Evolutionary conservation across 352 stramenopile genomes (phyloP).

Genomic region (Phytophthora megakarya): DNA sequence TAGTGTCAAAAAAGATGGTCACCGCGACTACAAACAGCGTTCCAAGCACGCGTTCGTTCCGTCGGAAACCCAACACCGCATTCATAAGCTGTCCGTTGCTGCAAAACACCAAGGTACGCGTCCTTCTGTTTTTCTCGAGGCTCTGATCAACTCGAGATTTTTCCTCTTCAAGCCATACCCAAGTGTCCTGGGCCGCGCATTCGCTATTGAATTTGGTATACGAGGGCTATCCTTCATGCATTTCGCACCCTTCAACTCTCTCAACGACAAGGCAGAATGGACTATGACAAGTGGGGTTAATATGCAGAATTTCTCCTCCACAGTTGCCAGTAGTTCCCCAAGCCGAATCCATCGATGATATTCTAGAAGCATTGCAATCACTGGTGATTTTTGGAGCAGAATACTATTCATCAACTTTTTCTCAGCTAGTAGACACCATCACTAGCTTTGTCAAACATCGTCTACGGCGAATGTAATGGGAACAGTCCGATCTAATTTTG

Average conservation of each 20-base stretch:
- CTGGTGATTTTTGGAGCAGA: background rate
- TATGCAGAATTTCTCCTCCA: conserved; percentile 14
- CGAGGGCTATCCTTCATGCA: conserved; percentile 13
- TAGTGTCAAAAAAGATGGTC: too few species aligned
- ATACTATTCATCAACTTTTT: background rate
- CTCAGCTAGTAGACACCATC: background rate
- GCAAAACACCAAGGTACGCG: conserved; percentile 4
- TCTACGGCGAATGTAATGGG: background rate
- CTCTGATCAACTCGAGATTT: conserved; percentile 5
- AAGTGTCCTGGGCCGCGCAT: conserved; percentile 10
- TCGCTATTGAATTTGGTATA: conserved; percentile 14
- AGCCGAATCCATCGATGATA: too few species aligned
- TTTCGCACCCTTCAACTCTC: background rate
- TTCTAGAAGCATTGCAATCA: conserved; percentile 1
- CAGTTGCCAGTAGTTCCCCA: background rate
- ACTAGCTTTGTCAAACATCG: background rate
- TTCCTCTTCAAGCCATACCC: conserved; percentile 15
- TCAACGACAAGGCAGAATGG: conserved; percentile 10
- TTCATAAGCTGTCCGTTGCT: background rate
- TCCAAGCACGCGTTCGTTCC: conserved; percentile 14
- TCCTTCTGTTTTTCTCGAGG: conserved; percentile 8
- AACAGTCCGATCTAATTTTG: background rate
- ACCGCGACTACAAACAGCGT: background rate
- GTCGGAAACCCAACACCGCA: background rate
- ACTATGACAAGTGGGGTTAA: too few species aligned